These are phyloP conservation scores for Cryphonectria parasitica DNA, from an alignment of 2,329 filamentous ascomycete genomes.

Conservation along the genomic window DNA sequence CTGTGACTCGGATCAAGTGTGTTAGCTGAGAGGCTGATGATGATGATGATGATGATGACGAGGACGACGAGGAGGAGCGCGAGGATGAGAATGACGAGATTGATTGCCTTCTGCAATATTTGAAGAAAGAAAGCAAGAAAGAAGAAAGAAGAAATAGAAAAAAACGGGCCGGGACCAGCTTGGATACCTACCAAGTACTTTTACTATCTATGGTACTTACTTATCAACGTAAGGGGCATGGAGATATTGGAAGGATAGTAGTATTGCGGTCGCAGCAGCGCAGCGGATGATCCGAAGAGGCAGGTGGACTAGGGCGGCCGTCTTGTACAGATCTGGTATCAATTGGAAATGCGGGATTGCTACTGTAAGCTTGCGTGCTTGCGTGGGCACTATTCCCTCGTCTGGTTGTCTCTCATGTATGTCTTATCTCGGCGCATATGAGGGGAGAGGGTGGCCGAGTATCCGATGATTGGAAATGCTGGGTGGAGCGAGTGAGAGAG, in stretches of 20 bases:
- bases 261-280: no score
- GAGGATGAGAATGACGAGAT: no score
- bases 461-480: neutral
- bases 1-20: neutral
- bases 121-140: no score
- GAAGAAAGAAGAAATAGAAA: no score
- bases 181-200: neutral
- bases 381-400: neutral
- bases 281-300: neutral
- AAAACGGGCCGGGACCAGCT: neutral
- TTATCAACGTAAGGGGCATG: no score
- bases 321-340: neutral
- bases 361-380: neutral
- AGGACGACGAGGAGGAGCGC: no score
- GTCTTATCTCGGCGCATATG: slow-evolving; percentile 4
- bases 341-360: neutral
- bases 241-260: no score
- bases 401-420: slow-evolving; percentile 6
- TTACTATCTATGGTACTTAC: neutral
- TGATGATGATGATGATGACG: neutral
- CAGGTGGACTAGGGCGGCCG: neutral
- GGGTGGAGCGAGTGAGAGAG: no score
- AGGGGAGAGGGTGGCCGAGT: neutral
- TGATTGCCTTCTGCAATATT: no score
- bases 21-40: neutral